Base-by-base conservation (phyloP, 139 green algal species). In the Chlamydomonas incerta region DNA sequence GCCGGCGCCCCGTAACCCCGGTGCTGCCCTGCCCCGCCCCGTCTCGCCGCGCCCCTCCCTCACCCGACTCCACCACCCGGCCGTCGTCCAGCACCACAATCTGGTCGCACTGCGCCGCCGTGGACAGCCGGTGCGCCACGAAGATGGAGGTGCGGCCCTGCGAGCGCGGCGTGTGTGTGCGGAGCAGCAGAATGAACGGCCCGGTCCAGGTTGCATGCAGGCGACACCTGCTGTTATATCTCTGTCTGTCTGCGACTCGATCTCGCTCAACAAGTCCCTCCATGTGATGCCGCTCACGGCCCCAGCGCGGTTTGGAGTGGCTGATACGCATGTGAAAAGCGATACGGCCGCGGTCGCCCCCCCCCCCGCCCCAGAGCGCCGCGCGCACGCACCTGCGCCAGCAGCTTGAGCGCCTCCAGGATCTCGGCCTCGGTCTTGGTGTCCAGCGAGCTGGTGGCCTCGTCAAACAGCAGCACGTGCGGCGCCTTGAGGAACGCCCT, bases 81-180 rank as follows among this genome's bases (percentile, higher is more conserved):
- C 97, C 97, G 33, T 93, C 60, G 29, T 99, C 93, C 31, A 99
- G 82, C 35, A 99, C 96, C 34, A 96, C 91, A 35, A 99, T 98
- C 70, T 96, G 89, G 84, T 99, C 94, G 63, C 95, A 97, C 89
- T 95, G 90, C 1, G 95, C 95, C 26, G 95, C 83, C 89, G 98
- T 99, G 70, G 92, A 97, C 26, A 99, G 93, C 10, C 97, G 93
- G 90, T 99, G 98, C 6, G 98, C 98, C 15, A 99, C 95, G 75
- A 99, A 95, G 24, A 99, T 87, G 65, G 92, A 95, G 17, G 98
- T 99, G n/a, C 97, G 93, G 1, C 95, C 95, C 58, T 87, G 81
- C 23, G 46, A 24, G 46, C 4, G 33, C 4, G 66, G 66, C 31
- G 34, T 5, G n/a, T 18, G 14, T 18, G 17, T 20, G 63, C 0